phyloP scores from a whole-genome alignment of 148 eudicot species.

The Rhododendron kiyosumense region DNA sequence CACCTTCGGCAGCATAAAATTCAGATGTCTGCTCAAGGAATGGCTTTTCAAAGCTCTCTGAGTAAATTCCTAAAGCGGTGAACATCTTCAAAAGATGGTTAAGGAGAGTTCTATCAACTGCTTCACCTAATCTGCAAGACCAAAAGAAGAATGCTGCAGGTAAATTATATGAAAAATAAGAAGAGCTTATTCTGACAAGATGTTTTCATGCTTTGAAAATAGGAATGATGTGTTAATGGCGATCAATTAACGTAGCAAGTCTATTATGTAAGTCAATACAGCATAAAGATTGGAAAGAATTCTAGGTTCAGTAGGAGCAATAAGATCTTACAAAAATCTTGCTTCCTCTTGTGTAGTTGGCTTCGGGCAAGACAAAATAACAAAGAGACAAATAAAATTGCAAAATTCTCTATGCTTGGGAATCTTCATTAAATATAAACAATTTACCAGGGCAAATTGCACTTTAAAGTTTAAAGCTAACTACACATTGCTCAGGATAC shows the following conservation, averaged over 20 bases:
- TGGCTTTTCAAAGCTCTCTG: conserved; percentile 91
- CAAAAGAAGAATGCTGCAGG: conserved; percentile 5
- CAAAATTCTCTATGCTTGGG: background rate
- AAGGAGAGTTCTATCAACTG: conserved; percentile 93
- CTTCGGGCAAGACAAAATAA: background rate
- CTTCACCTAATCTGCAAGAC: conserved; percentile 77
- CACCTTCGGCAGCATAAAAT: conserved; percentile 96
- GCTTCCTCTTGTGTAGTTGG: background rate
- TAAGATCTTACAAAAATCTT: background rate
- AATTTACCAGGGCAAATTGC: background rate
- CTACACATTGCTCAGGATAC: background rate
- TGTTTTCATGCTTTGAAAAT: background rate
- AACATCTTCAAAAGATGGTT: conserved; percentile 98
- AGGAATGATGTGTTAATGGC: background rate
- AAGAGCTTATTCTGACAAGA: background rate
- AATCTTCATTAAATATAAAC: background rate
- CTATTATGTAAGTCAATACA: background rate
- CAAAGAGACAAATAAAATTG: background rate
- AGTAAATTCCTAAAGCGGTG: conserved; percentile 80
- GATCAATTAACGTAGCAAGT: background rate
- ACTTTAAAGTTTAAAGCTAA: background rate
- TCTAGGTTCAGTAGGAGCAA: background rate
- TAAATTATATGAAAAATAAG: background rate
- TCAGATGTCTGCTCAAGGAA: conserved; percentile 83
- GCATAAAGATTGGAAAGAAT: background rate